These are phyloP conservation scores for Ogataea polymorpha DNA, from an alignment of 805 yeast species.

Conservation along the genomic window DNA sequence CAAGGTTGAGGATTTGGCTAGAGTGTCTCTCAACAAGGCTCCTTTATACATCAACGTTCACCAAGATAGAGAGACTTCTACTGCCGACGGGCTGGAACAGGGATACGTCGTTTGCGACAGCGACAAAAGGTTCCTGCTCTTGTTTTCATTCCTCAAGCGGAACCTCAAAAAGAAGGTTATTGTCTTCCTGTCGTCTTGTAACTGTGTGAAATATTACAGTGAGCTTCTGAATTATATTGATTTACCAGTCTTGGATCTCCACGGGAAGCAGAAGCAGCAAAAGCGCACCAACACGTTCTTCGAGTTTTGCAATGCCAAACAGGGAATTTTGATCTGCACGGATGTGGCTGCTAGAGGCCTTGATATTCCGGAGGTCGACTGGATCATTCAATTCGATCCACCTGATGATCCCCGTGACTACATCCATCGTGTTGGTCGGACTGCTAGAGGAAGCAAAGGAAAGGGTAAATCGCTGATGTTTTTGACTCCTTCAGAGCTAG, in stretches of 20 bases:
- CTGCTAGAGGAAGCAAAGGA: slow-evolving; percentile 90
- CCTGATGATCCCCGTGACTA: slow-evolving; percentile 99
- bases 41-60: slow-evolving; percentile 94
- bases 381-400: slow-evolving; percentile 99
- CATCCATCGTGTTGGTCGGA: slow-evolving; percentile 98
- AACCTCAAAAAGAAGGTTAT: slow-evolving; percentile 88
- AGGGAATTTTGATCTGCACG: slow-evolving; percentile 90
- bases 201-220: slow-evolving; percentile 93
- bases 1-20: slow-evolving; percentile 95
- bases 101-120: slow-evolving; percentile 98
- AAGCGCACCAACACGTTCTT: slow-evolving; percentile 97
- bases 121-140: slow-evolving; percentile 84
- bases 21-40: slow-evolving; percentile 91
- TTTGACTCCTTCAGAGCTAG: slow-evolving; percentile 88
- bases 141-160: slow-evolving; percentile 91
- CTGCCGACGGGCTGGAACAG: slow-evolving; percentile 96
- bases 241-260: slow-evolving; percentile 92
- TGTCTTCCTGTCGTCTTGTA: slow-evolving; percentile 94
- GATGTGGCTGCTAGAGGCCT: slow-evolving; percentile 99
- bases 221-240: slow-evolving; percentile 95
- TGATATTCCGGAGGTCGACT: slow-evolving; percentile 97
- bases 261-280: slow-evolving; percentile 98
- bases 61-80: slow-evolving; percentile 74
- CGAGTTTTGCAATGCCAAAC: slow-evolving; percentile 96
- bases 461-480: slow-evolving; percentile 95